phyloP scores from a whole-genome alignment of 176 grass and related monocot species.

The Zoysia pacifica region DNA sequence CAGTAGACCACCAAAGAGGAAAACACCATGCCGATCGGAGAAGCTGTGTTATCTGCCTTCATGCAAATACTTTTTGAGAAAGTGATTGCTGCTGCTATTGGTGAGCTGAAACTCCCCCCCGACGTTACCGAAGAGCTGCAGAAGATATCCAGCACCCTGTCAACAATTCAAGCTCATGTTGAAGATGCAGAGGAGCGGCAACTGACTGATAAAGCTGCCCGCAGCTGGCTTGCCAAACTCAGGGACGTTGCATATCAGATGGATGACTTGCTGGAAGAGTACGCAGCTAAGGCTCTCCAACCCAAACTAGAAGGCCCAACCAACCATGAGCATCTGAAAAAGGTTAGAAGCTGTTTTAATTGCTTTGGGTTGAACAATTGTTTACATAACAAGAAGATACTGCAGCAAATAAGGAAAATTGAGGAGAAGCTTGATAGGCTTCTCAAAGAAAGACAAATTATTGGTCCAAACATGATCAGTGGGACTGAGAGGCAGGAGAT shows the following conservation, averaged over 20 bases:
- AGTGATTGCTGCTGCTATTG: conserved; percentile 45
- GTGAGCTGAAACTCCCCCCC: conserved; percentile 51
- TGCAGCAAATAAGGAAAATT: conserved; percentile 48
- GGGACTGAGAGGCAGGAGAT: conserved; percentile 36
- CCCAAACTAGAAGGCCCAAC: conserved; percentile 40
- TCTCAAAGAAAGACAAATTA: conserved; percentile 54
- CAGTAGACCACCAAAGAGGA: conserved; percentile 6
- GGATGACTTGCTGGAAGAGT: conserved; percentile 74
- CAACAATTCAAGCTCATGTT: conserved; percentile 53
- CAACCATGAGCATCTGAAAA: conserved; percentile 39
- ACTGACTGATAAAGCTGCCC: conserved; percentile 51
- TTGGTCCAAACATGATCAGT: conserved; percentile 48
- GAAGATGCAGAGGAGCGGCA: conserved; percentile 80
- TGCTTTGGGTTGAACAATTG: conserved; percentile 44
- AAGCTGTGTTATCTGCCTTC: conserved; percentile 65
- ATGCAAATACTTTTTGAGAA: conserved; percentile 77
- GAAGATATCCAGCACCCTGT: conserved; percentile 53
- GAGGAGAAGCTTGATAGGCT: conserved; percentile 56
- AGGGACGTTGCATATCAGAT: conserved; percentile 67
- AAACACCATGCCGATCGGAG: conserved; percentile 46
- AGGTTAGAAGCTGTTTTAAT: conserved; percentile 51
- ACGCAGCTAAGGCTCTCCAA: conserved; percentile 41
- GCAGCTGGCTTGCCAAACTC: conserved; percentile 62
- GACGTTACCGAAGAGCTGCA: conserved; percentile 53
- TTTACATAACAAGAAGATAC: conserved; percentile 49